Conservation (phyloP, 148 eudicot species). For the Fagopyrum homotropicum region DNA sequence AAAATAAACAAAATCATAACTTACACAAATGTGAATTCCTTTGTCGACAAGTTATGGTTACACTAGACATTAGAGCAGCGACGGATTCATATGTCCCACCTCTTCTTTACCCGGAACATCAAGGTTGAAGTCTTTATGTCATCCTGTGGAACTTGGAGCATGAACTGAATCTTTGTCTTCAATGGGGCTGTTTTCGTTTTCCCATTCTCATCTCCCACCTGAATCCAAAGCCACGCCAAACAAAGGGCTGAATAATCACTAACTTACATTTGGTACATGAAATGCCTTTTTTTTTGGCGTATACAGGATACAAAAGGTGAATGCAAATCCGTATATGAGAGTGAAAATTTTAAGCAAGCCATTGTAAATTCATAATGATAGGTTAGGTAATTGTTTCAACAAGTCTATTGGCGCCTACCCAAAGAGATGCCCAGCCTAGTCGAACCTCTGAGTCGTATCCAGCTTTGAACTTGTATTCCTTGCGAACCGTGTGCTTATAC, state of each 20-base stretch:
- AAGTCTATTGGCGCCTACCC: conserved; percentile 45
- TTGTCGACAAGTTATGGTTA: not conserved
- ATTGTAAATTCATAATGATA: no score
- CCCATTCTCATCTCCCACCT: conserved; percentile 91
- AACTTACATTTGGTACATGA: not conserved
- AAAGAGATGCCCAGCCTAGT: conserved; percentile 96
- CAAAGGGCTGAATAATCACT: not conserved
- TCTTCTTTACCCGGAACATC: conserved; percentile 90
- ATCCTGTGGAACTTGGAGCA: conserved; percentile 96
- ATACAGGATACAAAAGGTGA: not conserved
- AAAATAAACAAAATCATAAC: not conserved
- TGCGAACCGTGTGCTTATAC: conserved; percentile 80
- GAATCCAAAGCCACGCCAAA: not conserved
- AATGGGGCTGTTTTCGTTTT: conserved; percentile 78
- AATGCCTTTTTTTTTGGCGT: not conserved
- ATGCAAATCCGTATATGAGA: not conserved
- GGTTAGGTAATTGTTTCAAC: not conserved
- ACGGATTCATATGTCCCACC: conserved; percentile 70
- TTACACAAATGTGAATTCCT: not conserved
- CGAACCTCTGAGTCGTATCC: conserved; percentile 89
- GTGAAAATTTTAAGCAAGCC: not conserved
- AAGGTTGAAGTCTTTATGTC: conserved; percentile 67
- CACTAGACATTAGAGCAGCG: not conserved
- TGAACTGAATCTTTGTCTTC: conserved; percentile 86
- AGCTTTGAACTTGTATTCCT: conserved; percentile 89